phyloP scores from a whole-genome alignment of 371 early-diverging fungal species.

The Mortierella sp. region DNA sequence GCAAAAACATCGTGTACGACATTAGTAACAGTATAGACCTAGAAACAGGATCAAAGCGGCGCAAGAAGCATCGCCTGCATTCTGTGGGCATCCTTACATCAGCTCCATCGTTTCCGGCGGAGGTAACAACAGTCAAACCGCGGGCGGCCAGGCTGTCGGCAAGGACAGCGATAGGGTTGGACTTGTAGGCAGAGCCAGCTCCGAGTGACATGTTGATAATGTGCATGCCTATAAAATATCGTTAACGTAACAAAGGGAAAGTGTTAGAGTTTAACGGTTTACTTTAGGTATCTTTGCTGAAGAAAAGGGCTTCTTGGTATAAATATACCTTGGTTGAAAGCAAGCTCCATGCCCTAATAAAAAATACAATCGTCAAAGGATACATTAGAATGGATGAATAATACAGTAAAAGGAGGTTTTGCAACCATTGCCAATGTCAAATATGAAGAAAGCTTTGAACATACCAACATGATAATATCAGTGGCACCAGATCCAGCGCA shows the following conservation, averaged over 20 bases:
- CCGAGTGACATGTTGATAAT: constrained; percentile 77
- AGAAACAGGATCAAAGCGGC: not conserved
- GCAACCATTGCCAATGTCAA: too few species aligned
- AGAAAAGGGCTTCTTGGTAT: too few species aligned
- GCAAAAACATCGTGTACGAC: not conserved
- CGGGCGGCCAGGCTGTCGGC: constrained; percentile 55
- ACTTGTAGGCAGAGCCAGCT: constrained; percentile 58
- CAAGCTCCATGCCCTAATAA: constrained; percentile 67
- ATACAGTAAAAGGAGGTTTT: too few species aligned
- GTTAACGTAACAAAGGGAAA: not conserved
- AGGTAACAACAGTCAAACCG: constrained; percentile 64
- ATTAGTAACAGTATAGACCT: not conserved
- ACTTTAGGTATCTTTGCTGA: too few species aligned
- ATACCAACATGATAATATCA: constrained; percentile 63
- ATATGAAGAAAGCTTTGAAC: not conserved
- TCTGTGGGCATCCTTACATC: constrained; percentile 48
- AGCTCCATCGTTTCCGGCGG: constrained; percentile 81
- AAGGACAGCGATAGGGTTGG: constrained; percentile 59
- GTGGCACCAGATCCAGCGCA: constrained; percentile 67
- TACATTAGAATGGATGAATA: not conserved
- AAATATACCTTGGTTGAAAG: constrained; percentile 62
- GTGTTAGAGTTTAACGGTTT: not conserved
- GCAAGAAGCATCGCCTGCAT: not conserved
- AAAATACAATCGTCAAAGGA: not conserved
- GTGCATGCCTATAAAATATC: constrained; percentile 49